Conservation (phyloP, 2,329 filamentous ascomycete species). For the Fulvia fulva region DNA sequence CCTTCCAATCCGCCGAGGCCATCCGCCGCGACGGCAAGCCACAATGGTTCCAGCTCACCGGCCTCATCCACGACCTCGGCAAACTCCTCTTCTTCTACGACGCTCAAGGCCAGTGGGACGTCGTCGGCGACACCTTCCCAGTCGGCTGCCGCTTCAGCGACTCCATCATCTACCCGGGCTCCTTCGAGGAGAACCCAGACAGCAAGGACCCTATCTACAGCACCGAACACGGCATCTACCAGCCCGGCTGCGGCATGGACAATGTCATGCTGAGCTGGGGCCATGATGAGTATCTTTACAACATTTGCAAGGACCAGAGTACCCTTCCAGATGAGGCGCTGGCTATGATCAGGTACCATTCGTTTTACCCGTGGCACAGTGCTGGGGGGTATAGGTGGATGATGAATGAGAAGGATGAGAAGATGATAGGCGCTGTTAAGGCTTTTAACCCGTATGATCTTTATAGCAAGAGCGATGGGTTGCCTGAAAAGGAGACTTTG, state of each 20-base stretch:
- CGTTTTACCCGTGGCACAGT: slow-evolving; percentile 88
- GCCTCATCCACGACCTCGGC: slow-evolving; percentile 74
- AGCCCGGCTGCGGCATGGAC: slow-evolving; percentile 72
- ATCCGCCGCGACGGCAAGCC: slow-evolving; percentile 82
- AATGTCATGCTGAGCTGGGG: slow-evolving; percentile 90
- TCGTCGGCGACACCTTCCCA: slow-evolving; percentile 82
- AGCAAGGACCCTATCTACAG: slow-evolving; percentile 65
- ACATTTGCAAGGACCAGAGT: slow-evolving; percentile 78
- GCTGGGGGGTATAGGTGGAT: slow-evolving; percentile 75
- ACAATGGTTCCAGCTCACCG: slow-evolving; percentile 75
- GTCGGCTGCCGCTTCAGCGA: slow-evolving; percentile 72
- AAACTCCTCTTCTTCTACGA: slow-evolving; percentile 78
- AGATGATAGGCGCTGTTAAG: slow-evolving; percentile 74
- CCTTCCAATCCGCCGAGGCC: slow-evolving; percentile 83
- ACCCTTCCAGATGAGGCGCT: slow-evolving; percentile 75
- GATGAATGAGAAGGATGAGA: slow-evolving; percentile 77
- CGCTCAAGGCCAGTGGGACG: slow-evolving; percentile 87
- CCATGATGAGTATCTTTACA: slow-evolving; percentile 83
- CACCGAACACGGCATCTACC: slow-evolving; percentile 76
- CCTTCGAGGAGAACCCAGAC: slow-evolving; percentile 75
- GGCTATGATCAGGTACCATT: slow-evolving; percentile 91
- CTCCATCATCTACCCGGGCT: slow-evolving; percentile 75
- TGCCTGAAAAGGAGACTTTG: slow-evolving; percentile 70
- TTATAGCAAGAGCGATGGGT: slow-evolving; percentile 84
- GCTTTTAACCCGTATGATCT: slow-evolving; percentile 90